phyloP scores from a whole-genome alignment of 345 rosid genomes.

The Eucalyptus cloeziana region DNA sequence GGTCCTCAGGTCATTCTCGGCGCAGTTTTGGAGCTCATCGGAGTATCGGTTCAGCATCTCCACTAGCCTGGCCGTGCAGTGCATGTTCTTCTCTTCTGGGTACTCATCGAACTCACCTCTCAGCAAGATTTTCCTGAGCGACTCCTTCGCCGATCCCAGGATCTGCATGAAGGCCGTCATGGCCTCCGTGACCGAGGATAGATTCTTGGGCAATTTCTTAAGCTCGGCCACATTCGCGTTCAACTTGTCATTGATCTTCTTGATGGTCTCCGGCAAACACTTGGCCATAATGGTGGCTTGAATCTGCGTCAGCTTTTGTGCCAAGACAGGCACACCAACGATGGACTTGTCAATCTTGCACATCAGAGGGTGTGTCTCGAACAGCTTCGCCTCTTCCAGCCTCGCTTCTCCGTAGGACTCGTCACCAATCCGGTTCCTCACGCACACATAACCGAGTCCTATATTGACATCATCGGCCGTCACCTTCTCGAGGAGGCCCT shows the following conservation, averaged over 20 bases:
- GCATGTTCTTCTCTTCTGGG: conserved; percentile 11
- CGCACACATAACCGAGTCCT: conserved; percentile 39
- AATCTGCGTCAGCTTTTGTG: conserved; percentile 14
- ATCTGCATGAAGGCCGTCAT: conserved; percentile 22
- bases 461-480: conserved; percentile 35
- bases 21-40: background rate
- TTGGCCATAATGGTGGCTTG: conserved; percentile 13
- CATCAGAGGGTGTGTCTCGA: conserved; percentile 1
- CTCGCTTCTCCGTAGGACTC: conserved; percentile 21
- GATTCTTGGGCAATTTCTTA: conserved; percentile 6
- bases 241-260: conserved; percentile 17
- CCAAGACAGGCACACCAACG: conserved; percentile 24
- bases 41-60: conserved; percentile 6
- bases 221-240: background rate
- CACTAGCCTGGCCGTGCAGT: conserved; percentile 6
- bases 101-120: conserved; percentile 32
- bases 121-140: conserved; percentile 18
- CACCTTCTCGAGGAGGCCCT: conserved; percentile 38
- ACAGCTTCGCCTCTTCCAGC: conserved; percentile 6
- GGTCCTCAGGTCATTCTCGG: background rate
- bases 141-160: conserved; percentile 22
- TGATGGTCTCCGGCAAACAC: conserved; percentile 15
- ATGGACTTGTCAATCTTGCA: conserved; percentile 18
- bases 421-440: conserved; percentile 26
- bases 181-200: conserved; percentile 17